Evolutionary conservation across 805 yeast species (phyloP), one percentile per base, ranked within the genome.

Genomic region (Clavispora fructus): DNA sequence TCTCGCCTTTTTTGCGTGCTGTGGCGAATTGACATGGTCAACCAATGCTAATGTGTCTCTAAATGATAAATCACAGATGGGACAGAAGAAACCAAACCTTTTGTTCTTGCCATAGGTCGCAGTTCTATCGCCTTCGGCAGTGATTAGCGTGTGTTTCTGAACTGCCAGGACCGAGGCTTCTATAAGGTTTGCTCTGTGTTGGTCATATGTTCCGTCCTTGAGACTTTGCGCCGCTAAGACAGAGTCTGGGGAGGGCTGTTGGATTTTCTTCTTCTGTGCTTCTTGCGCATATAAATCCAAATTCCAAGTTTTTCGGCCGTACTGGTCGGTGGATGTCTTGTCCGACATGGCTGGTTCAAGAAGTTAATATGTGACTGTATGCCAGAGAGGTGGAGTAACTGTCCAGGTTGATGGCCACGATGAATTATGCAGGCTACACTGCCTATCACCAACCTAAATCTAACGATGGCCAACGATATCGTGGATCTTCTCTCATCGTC

Each of bases 61-160:
- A 66, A 80, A 92, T 2, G 92, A 83, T 47, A 87, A 63, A 51
- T 84, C 79, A 64, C 99, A 94, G 1, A 79, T 63, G 10, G 84
- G 86, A 65, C 99, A 94, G 55, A 78, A 78, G 64, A 92, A 92
- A 19, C 97, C 97, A 49, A 87, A 87, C 25, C 86, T 79, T 75
- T 44, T 89, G 80, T 50, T 68, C 39, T 54, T 64, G 44, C 59
- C 72, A 53, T 14, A 59, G 1, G 57, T 42, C 6, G 58, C 16
- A 9, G 56, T 45, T 2, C 46, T 19, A 31, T 29, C 14, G 40
- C 50, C 45, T 35, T 53, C 32, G 60, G 67, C 32, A 11, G 60
- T 64, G 26, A 71, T 58, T 4, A 71, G 47, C 12, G 69, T 71
- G 46, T 62, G 66, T n/a, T 56, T 58, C 30, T 62, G 59, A 13